Conservation (phyloP, 2,329 filamentous ascomycete genomes). For the Botryotinia calthae region DNA sequence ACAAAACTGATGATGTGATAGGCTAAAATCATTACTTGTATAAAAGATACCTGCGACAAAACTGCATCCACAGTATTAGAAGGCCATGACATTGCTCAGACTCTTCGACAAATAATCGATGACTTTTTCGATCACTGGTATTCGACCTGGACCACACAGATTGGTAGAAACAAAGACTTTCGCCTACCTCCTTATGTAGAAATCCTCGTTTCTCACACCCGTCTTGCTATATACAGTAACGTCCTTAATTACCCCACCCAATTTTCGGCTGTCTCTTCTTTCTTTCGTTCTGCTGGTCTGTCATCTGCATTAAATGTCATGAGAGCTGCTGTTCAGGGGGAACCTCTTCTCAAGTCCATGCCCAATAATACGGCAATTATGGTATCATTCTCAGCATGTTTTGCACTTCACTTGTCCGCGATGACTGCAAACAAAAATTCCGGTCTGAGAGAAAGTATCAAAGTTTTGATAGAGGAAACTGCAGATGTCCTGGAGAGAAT, state of each 20-base stretch:
- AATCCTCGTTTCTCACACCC: constrained; percentile 69
- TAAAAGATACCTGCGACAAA: constrained; percentile 59
- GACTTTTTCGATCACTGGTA: constrained; percentile 66
- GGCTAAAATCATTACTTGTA: constrained; percentile 56
- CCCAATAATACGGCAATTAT: constrained; percentile 77
- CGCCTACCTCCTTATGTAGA: constrained; percentile 70
- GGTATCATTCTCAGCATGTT: constrained; percentile 75
- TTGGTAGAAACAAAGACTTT: constrained; percentile 53
- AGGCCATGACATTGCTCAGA: constrained; percentile 53
- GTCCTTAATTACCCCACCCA: constrained; percentile 74
- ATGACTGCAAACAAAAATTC: constrained; percentile 55
- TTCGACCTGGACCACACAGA: constrained; percentile 58
- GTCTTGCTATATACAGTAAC: constrained; percentile 70
- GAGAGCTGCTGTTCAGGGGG: constrained; percentile 70
- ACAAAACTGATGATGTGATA: constrained; percentile 29
- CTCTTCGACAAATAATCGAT: constrained; percentile 61
- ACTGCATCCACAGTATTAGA: constrained; percentile 46
- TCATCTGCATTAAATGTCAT: constrained; percentile 73
- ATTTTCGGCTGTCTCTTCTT: constrained; percentile 66
- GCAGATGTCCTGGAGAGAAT: constrained; percentile 68
- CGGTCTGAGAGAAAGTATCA: constrained; percentile 59
- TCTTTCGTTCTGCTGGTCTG: constrained; percentile 69
- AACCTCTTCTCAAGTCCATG: constrained; percentile 68
- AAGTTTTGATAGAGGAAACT: constrained; percentile 64
- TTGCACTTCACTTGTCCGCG: constrained; percentile 62